Percentiles rank a stretch among this genome's conserved stretches.
Evolutionary conservation across 371 early-diverging fungal species (phyloP).

Genomic region (Zancudomyces culisetae): DNA sequence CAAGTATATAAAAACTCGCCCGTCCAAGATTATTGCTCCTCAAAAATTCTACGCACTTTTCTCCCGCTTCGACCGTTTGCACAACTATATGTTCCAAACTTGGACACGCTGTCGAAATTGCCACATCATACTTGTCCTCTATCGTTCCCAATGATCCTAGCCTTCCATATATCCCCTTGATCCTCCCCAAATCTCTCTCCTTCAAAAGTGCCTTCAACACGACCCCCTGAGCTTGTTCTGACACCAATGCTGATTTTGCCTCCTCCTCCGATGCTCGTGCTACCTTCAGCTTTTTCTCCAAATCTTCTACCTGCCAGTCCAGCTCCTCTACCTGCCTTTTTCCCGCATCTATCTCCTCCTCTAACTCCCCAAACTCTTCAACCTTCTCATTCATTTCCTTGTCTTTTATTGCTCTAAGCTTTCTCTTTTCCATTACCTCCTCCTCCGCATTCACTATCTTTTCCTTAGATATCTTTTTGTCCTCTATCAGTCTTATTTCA

Average conservation of each 20-base stretch:
- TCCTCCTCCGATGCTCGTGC: constrained; percentile 18
- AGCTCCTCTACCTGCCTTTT: constrained; percentile 18
- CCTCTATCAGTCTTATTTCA: constrained; percentile 48
- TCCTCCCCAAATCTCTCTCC: constrained; percentile 57
- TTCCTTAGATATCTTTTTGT: constrained; percentile 30
- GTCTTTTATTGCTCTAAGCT: constrained; percentile 14
- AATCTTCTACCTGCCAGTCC: constrained; percentile 23
- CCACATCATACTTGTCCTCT: constrained; percentile 87
- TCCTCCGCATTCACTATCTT: constrained; percentile 41
- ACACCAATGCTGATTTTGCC: constrained; percentile 27
- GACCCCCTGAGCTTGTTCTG: constrained; percentile 50
- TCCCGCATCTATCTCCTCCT: constrained; percentile 18
- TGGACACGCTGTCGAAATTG: constrained; percentile 85
- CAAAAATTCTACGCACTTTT: constrained; percentile 83
- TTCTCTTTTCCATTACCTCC: constrained; percentile 29
- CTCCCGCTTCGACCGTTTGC: constrained; percentile 78
- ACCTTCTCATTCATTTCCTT: constrained; percentile 19
- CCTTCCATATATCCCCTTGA: constrained; percentile 80
- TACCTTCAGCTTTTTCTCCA: constrained; percentile 18
- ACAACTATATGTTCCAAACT: constrained; percentile 88
- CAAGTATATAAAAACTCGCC: constrained; percentile 77
- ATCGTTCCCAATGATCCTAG: constrained; percentile 94
- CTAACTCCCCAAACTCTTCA: constrained; percentile 26
- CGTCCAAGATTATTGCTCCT: constrained; percentile 75
- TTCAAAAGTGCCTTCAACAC: constrained; percentile 52